Base-by-base conservation (phyloP, 805 yeast genomes). In the Kluyveromyces aestuarii region DNA sequence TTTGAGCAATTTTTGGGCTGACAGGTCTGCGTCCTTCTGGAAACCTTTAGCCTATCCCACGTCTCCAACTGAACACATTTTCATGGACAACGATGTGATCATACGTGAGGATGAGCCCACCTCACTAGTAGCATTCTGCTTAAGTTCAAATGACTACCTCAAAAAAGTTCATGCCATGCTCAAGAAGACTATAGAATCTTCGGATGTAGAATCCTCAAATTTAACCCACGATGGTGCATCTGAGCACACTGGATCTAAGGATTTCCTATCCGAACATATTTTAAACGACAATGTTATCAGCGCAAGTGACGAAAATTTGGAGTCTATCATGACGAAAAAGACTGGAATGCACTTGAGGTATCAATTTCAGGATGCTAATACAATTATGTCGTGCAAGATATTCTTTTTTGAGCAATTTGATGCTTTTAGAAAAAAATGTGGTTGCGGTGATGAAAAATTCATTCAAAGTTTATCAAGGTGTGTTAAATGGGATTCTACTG, bases 41-140 rank as follows among this genome's bases (percentile, higher is more conserved):
- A 89, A 87, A 55, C 95, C 96, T 0, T 71, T 93, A 35, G 83
- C 79, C 17, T 90, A 89, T 65, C 96, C 98, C 1, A 72, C 90
- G 2, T 54, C 68, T 2, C 76, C 89, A 0, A 76, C 84, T 0
- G 98, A 93, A 61, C 98, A 93, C 63, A 79, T 91, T 1, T 93
- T 93, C 71, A 88, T 87, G 17, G 98, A 95, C 61, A 87, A 95
- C 8, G 88, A 87, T 63, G 96, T 93, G 18, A 82, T 93, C 50
- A 91, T 93, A 9, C 72, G 99, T 45, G 99, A 93, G 59, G 96
- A 88, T 63, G 99, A 93, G 62, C 99, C 98, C 9, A 84, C 95
- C 57, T 90, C 98, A 0, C 68, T 93, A 51, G 87, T 95, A 53
- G 95, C 98, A 0, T 90, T 93, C 59, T 91, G 98, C 62, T 69